Base-by-base conservation (phyloP, 768 basidiomycete genomes). In the Mrakia blollopis region DNA sequence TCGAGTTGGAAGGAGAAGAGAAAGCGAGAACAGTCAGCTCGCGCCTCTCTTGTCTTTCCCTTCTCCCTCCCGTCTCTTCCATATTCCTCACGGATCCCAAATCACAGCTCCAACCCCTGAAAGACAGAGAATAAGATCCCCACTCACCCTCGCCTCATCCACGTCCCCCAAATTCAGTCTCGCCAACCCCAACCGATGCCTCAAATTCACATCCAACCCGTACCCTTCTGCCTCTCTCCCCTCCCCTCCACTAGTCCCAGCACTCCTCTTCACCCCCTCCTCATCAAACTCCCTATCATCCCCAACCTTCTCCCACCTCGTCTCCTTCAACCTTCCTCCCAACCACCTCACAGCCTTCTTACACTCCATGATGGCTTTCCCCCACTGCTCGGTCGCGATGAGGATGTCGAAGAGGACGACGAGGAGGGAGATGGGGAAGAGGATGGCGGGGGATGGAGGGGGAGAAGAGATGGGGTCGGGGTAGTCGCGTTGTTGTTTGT, bases 251-350 rank as follows among this genome's bases (percentile, higher is more conserved):
- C 65, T 14, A 2, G 25, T 39, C 65, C 65, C 25, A n/a, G 78
- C 74, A 4, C 80, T 80, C 57, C 83, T 61, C 11, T 62, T 44
- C 21, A 76, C 79, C 10, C 81, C 83, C 23, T 80, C 78, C 28
- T 87, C 80, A 81, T 94, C 92, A 81, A 88, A 99, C 83, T 99
- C 96, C 69, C 94, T 86, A 81, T 99, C 96, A 81, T 99, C 95
- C 41, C 87, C 88, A 73, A 89, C 88, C 30, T 87, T 82, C 79
- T 94, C 92, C 94, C 94, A 98, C 76, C 90, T 89, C 81, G 91
- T 90, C 65, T 87, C 85, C 44, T 80, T 79, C n/a, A 84, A 85
- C 44, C 96, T 85, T 0, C 93, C 92, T 82, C 98, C 93, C n/a
- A 98, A 83, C 96, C 96, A 98, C 74, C 96, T 85, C 71, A 88